A percentile compares a stretch with the other conserved stretches of the same genome.
These are phyloP conservation scores for Pseudozyma sp. DNA, from an alignment of 1,284 basidiomycete species.

Conservation along the genomic window DNA sequence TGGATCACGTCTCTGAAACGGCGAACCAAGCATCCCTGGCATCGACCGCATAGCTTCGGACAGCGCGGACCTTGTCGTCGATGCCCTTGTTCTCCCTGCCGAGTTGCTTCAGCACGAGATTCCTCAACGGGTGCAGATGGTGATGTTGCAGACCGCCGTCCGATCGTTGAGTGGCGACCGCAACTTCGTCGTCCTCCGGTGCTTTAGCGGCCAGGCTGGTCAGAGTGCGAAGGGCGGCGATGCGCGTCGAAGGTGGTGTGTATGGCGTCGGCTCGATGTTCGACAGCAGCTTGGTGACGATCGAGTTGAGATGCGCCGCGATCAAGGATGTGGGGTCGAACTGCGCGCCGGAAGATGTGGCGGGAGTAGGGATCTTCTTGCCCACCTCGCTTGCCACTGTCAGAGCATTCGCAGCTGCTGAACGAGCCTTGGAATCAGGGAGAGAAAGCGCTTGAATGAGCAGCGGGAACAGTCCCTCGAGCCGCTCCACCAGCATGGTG, in stretches of 20 bases:
- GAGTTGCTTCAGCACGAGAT: constrained; percentile 78
- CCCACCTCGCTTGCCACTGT: constrained; percentile 74
- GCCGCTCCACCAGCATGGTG: constrained; percentile 65
- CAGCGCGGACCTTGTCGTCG: constrained; percentile 56
- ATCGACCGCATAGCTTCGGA: constrained; percentile 60
- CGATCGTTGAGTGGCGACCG: constrained; percentile 43
- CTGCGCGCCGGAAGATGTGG: neutral
- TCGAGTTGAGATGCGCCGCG: constrained; percentile 25
- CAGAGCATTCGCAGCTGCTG: constrained; percentile 84
- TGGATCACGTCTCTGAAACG: constrained; percentile 22
- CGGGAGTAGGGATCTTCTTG: constrained; percentile 63
- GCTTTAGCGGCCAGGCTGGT: constrained; percentile 79
- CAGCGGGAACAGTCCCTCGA: constrained; percentile 82
- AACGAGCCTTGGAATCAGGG: constrained; percentile 78
- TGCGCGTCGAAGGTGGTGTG: constrained; percentile 75
- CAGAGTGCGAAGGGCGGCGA: constrained; percentile 82
- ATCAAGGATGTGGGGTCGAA: constrained; percentile 22
- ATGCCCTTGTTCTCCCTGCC: constrained; percentile 67
- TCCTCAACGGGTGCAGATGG: constrained; percentile 28
- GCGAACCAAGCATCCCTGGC: constrained; percentile 59
- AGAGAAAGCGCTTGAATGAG: constrained; percentile 86
- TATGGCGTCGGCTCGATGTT: constrained; percentile 32
- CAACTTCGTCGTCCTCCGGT: constrained; percentile 79
- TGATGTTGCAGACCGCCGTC: constrained; percentile 27
- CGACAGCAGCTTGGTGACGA: constrained; percentile 44